A percentile compares a stretch with the other conserved stretches of the same genome.
Evolutionary conservation across 129 eudicot species (phyloP).

Genomic region (Scalesia atractyloides): DNA sequence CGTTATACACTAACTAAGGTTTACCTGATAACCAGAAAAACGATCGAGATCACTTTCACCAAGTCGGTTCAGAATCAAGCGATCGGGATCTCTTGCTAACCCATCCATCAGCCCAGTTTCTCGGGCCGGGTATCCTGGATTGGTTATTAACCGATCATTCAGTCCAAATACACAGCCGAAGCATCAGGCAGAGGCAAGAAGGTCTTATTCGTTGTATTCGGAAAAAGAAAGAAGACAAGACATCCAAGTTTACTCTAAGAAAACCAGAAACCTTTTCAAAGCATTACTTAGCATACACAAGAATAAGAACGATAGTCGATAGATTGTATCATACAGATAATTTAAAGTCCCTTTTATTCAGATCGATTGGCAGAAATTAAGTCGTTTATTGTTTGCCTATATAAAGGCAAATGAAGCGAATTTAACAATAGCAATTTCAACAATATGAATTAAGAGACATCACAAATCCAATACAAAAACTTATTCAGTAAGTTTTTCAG

Average conservation of each 20-base stretch:
- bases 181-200: constrained; percentile 39
- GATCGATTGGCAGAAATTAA: background rate
- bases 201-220: constrained; percentile 44
- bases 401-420: background rate
- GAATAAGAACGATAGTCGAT: constrained; percentile 44
- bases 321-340: constrained; percentile 7
- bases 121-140: constrained; percentile 15
- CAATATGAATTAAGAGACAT: constrained; percentile 21
- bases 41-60: constrained; percentile 66
- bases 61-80: constrained; percentile 55
- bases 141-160: constrained; percentile 20
- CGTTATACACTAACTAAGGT: constrained; percentile 1
- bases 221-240: constrained; percentile 53
- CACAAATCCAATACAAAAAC: constrained; percentile 34
- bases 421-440: constrained; percentile 17
- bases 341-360: background rate
- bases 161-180: constrained; percentile 44
- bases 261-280: constrained; percentile 61
- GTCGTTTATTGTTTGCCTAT: background rate
- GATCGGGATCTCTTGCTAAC: constrained; percentile 49
- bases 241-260: constrained; percentile 56
- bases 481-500: constrained; percentile 29
- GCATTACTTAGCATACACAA: constrained; percentile 60
- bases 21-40: constrained; percentile 46
- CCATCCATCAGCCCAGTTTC: constrained; percentile 44